phyloP scores from a whole-genome alignment of 495 filamentous ascomycete genomes.

The Penicillium pancosmium region DNA sequence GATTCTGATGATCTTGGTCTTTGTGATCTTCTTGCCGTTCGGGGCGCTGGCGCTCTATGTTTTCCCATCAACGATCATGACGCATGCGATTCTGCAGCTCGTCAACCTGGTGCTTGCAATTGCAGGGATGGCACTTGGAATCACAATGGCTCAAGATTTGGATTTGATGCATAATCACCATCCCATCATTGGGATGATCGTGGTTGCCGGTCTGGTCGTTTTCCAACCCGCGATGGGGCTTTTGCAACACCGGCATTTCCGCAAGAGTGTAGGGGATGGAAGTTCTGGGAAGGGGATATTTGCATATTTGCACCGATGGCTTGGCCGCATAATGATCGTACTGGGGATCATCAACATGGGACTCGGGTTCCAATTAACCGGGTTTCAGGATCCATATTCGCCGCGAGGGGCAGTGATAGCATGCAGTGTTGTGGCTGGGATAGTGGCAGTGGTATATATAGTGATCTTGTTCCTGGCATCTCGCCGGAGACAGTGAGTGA shows the following conservation, averaged over 20 bases:
- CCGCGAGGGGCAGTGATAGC: slow-evolving; percentile 52
- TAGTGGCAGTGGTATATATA: slow-evolving; percentile 52
- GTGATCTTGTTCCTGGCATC: background rate
- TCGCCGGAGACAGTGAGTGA: background rate
- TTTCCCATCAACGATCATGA: slow-evolving; percentile 35
- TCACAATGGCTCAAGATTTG: slow-evolving; percentile 46
- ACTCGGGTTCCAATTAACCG: slow-evolving; percentile 59
- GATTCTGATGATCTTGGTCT: slow-evolving; percentile 42
- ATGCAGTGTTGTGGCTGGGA: slow-evolving; percentile 61
- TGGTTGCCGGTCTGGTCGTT: slow-evolving; percentile 54
- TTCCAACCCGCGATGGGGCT: slow-evolving; percentile 68
- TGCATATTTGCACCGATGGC: slow-evolving; percentile 69
- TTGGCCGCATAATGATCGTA: slow-evolving; percentile 61
- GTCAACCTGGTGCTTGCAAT: slow-evolving; percentile 58
- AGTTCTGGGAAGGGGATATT: slow-evolving; percentile 47
- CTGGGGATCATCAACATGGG: slow-evolving; percentile 74
- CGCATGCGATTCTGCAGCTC: slow-evolving; percentile 63
- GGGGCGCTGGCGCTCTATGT: slow-evolving; percentile 49
- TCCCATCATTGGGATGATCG: slow-evolving; percentile 60
- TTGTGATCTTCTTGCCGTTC: slow-evolving; percentile 52
- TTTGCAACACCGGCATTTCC: slow-evolving; percentile 60
- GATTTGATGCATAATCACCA: slow-evolving; percentile 30
- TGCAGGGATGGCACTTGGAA: slow-evolving; percentile 64
- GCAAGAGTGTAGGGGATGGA: slow-evolving; percentile 34
- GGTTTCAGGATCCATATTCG: slow-evolving; percentile 16